A percentile compares a stretch with the other conserved stretches of the same genome.
Conservation (phyloP, 2,329 filamentous ascomycete genomes). For the Meredithiella fracta region DNA sequence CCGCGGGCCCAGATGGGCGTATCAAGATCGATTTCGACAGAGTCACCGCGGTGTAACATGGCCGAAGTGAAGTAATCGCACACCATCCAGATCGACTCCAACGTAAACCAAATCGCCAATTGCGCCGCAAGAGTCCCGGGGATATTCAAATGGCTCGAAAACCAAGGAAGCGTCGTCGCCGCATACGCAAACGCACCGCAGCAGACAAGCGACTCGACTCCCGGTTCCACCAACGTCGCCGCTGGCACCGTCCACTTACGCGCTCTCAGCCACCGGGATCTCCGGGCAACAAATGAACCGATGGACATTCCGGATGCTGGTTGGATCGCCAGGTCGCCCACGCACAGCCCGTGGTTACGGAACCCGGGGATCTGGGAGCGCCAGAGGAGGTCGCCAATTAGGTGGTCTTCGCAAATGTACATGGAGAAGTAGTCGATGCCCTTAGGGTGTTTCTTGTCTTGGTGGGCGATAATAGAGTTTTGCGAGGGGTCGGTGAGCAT, state of each 20-base stretch:
- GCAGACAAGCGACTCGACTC: constrained; percentile 76
- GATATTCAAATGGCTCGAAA: constrained; percentile 35
- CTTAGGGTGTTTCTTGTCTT: constrained; percentile 24
- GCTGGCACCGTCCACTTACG: constrained; percentile 84
- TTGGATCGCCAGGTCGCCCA: constrained; percentile 77
- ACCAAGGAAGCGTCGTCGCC: constrained; percentile 53
- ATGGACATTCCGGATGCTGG: constrained; percentile 73
- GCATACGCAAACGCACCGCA: constrained; percentile 66
- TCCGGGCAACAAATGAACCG: constrained; percentile 57
- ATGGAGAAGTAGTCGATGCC: constrained; percentile 89
- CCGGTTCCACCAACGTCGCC: constrained; percentile 83
- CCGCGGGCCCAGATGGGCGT: constrained; percentile 58
- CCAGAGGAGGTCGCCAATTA: constrained; percentile 89
- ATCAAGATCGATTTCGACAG: constrained; percentile 52
- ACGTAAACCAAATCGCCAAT: constrained; percentile 45
- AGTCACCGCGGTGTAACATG: constrained; percentile 55
- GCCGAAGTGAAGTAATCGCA: constrained; percentile 60
- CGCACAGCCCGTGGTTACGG: constrained; percentile 67
- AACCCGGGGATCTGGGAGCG: constrained; percentile 45
- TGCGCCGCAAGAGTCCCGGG: constrained; percentile 54
- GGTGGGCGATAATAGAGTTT: constrained; percentile 25
- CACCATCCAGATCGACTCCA: constrained; percentile 53
- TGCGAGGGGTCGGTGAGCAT: constrained; percentile 40
- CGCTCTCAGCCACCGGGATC: constrained; percentile 80
- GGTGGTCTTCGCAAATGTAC: constrained; percentile 94